Evolutionary conservation across 352 stramenopile genomes (phyloP), one percentile per base, ranked within the genome.

Genomic region (Phytophthora hybrid): DNA sequence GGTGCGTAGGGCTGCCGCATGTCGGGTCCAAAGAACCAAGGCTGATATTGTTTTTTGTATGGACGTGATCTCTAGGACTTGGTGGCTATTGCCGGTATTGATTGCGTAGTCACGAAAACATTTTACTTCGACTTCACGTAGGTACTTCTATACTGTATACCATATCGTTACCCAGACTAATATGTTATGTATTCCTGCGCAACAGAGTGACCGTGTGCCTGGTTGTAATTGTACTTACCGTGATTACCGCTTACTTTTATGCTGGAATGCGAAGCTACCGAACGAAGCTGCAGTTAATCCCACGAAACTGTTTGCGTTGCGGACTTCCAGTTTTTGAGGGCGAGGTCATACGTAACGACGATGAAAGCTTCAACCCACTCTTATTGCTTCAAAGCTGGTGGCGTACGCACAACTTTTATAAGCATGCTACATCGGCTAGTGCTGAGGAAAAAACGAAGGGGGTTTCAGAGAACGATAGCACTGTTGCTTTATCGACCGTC

Each of bases 121-220:
- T 94, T 86, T 49, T 94, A 93, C 72, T 93, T 93, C 39, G 83
- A 92, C 44, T 93, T 94, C 47, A 88, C 79, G 87, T 94, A 60
- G 52, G 82, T 77, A 26, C 1, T 52, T 56, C 4, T 2, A 5
- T 21, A 16, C 5, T 5, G 14, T 31, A 29, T 63, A 26, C 19
- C 63, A 26, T 62, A 26, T 68, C 3, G 19, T 56, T 31, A 21
- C 16, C 5, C 31, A 60, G 18, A 23, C 31, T 63, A 19, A 52
- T n/a, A 37, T 19, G 21, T 53, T 21, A 31, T 31, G 29, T 31
- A 7, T 29, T 34, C 46, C 52, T 7, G 21, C 34, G 31, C 0
- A 55, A 31, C 54, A 94, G 87, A 9, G 79, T 89, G 9, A 91
- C 82, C n/a, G 54, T 93, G 16, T 65, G 78, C 2, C 59, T 93